A percentile compares a stretch with the other conserved stretches of the same genome.
Evolutionary conservation across 1,139 yeast genomes (phyloP).

Genomic region (Debaryomyces sp.): DNA sequence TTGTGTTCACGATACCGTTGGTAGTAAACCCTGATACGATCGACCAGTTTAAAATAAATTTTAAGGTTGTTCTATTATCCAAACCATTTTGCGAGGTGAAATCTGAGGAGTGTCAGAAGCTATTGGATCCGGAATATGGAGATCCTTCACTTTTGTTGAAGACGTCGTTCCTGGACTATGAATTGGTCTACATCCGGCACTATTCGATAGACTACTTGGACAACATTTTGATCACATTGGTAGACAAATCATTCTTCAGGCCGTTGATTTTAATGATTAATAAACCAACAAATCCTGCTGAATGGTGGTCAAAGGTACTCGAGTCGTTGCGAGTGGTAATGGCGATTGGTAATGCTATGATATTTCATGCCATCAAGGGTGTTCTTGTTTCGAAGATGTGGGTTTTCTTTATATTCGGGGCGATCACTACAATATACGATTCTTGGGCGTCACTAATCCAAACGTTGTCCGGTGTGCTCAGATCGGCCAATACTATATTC

Average conservation of each 20-base stretch:
- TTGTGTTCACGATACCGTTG: conserved; percentile 13
- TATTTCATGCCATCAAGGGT: conserved; percentile 19
- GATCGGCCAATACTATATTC: conserved; percentile 12
- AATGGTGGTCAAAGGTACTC: conserved; percentile 12
- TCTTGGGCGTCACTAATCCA: conserved; percentile 17
- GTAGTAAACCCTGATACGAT: conserved; percentile 14
- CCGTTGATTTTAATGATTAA: background rate
- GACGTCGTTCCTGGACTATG: conserved; percentile 18
- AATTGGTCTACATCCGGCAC: conserved; percentile 21
- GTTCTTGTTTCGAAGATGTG: conserved; percentile 22
- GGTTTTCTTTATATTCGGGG: conserved; percentile 21
- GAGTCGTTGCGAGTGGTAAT: conserved; percentile 18
- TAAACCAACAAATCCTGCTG: conserved; percentile 6
- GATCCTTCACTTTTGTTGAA: conserved; percentile 11
- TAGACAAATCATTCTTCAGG: conserved; percentile 9
- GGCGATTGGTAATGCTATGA: conserved; percentile 20
- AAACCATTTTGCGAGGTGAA: conserved; percentile 19
- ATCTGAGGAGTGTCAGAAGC: conserved; percentile 17
- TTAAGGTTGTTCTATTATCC: conserved; percentile 17
- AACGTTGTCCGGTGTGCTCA: conserved; percentile 12
- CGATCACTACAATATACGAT: conserved; percentile 14
- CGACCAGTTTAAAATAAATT: conserved; percentile 15
- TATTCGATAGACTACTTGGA: conserved; percentile 18
- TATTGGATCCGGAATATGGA: conserved; percentile 15
- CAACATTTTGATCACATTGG: conserved; percentile 8